Evolutionary conservation across 495 filamentous ascomycete species (phyloP), one percentile per base, ranked within the genome.

Genomic region (Penicillium ochrochloron): DNA sequence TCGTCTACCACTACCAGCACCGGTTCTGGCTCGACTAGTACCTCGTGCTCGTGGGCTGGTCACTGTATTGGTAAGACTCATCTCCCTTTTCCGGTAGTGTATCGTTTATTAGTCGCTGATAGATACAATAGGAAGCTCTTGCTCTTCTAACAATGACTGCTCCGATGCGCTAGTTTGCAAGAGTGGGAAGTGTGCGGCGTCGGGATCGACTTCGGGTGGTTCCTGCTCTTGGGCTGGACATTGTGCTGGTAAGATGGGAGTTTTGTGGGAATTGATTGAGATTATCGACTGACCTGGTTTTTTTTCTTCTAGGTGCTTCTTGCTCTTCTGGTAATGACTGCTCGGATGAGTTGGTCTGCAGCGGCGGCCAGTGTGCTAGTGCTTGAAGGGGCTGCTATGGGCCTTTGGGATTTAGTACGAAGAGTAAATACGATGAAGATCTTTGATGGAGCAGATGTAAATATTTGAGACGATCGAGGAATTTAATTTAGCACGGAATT

Each of bases 301-400:
- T 34, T 33, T 39, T 17, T 34, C 25, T 39, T 27, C 57, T 64
- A 74, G 71, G 62, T 56, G 59, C 61, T 12, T 57, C 69, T 31
- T 74, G 69, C 56, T 74, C 66, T 37, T 60, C 60, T 11, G 27
- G 61, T 31, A 62, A 70, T 55, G 69, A 70, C 11, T 74, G 72
- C 42, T 68, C 72, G n/a, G 67, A 67, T 59, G 58, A 53, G 0
- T 46, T 72, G 17, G 60, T 53, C 27, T 74, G 67, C 55, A 63
- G 15, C 10, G 52, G 41, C 29, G 69, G 69, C 1, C 55, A 37
- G n/a, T 73, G 71, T 60, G 59, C 66, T 25, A 48, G 31, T 21
- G 11, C 54, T 59, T 72, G 23, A 56, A 34, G 14, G 31, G 33
- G 1, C 3, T 3, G 21, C 21, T 21, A 23, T 11, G 7, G 19